Conservation (phyloP, 2,329 filamentous ascomycete genomes). For the Parasarocladium wereldwijsianum region DNA sequence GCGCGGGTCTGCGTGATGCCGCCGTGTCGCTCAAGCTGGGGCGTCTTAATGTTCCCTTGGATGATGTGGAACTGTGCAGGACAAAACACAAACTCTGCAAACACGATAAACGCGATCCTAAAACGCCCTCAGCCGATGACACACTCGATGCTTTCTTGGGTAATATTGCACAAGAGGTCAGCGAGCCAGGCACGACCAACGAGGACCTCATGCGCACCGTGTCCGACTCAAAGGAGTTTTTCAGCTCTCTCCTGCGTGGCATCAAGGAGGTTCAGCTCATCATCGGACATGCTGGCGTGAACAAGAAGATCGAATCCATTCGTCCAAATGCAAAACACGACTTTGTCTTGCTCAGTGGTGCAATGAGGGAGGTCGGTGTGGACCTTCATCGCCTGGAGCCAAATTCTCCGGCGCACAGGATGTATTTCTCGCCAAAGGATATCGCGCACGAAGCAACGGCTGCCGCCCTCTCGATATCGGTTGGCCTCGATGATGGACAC, state of each 20-base stretch:
- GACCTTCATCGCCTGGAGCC: slow-evolving; percentile 85
- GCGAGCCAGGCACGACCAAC: slow-evolving; percentile 48
- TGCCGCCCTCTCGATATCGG: slow-evolving; percentile 80
- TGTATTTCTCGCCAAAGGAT: slow-evolving; percentile 92
- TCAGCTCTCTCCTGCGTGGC: slow-evolving; percentile 76
- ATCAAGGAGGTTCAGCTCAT: slow-evolving; percentile 96
- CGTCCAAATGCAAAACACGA: slow-evolving; percentile 49
- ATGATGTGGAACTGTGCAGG: slow-evolving; percentile 59
- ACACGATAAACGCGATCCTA: slow-evolving; percentile 13
- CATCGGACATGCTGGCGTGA: slow-evolving; percentile 77
- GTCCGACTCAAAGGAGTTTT: slow-evolving; percentile 84
- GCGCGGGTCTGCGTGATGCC: slow-evolving; percentile 79
- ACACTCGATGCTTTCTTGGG: slow-evolving; percentile 50
- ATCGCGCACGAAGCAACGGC: slow-evolving; percentile 89
- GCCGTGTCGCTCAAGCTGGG: slow-evolving; percentile 85
- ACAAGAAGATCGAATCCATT: slow-evolving; percentile 59
- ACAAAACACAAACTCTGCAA: slow-evolving; percentile 36
- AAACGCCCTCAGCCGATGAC: slow-evolving; percentile 22
- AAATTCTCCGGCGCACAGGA: slow-evolving; percentile 85
- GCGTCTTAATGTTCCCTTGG: slow-evolving; percentile 76
- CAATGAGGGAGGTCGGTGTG: slow-evolving; percentile 92
- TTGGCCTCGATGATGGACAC: slow-evolving; percentile 82
- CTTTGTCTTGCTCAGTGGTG: slow-evolving; percentile 71
- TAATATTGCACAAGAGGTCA: slow-evolving; percentile 61
- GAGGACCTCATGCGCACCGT: slow-evolving; percentile 67